A percentile compares a stretch with the other conserved stretches of the same genome.
These are phyloP conservation scores for Saccharomycopsis fibuligera DNA, from an alignment of 805 yeast species.

Conservation along the genomic window DNA sequence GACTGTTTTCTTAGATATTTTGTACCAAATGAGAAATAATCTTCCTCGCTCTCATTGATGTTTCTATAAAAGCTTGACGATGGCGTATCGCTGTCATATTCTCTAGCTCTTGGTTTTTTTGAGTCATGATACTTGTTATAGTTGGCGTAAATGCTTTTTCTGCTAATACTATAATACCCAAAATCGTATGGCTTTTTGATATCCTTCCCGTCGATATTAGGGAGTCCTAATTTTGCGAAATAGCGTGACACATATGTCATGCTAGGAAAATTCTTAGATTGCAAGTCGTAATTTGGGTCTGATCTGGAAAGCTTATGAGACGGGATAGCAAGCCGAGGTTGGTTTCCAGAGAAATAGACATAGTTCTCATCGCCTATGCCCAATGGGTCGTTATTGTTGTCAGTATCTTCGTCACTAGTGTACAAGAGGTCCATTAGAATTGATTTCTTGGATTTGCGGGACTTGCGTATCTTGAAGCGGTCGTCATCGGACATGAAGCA, in stretches of 20 bases:
- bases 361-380: constrained; percentile 1
- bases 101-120: no score
- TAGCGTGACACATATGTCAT: constrained; percentile 6
- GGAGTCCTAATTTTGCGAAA: constrained; percentile 11
- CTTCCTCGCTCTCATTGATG: no score
- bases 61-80: no score
- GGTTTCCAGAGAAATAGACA: not conserved
- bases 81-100: no score
- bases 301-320: not conserved
- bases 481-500: no score
- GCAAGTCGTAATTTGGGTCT: constrained; percentile 13
- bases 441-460: constrained; percentile 2
- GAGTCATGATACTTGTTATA: no score
- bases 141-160: no score
- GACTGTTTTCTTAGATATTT: not conserved
- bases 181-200: constrained; percentile 12
- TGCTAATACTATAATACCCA: constrained; percentile 10
- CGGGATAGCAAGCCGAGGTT: not conserved
- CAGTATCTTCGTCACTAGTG: not conserved
- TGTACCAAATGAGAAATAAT: no score
- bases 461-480: constrained; percentile 4
- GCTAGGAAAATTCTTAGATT: constrained; percentile 5
- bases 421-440: constrained; percentile 13
- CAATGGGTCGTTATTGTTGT: not conserved
- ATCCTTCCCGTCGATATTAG: not conserved